Base-by-base conservation (phyloP, 2,329 filamentous ascomycete species). In the Catunica adiposa region DNA sequence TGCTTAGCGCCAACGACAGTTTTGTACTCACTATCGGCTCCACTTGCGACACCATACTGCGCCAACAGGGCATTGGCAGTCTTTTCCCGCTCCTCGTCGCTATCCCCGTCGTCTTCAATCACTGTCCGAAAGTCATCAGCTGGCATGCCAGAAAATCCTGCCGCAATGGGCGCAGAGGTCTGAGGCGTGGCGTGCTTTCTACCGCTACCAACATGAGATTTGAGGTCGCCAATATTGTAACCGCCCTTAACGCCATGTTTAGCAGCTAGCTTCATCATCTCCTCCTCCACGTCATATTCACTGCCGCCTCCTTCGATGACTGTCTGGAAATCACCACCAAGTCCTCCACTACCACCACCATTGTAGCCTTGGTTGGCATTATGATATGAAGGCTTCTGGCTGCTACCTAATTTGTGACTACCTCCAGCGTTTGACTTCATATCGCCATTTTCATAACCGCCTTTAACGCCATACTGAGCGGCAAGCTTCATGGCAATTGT, bases 1-100 rank as follows among this genome's bases (percentile, higher is more conserved):
- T 55, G 54, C 22, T 47, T 54, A 11, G 34, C 25, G 26, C 40
- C 29, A 31, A 44, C 37, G 5, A 53, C 31, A n/a, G 37, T 52
- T 15, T 47, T 14, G 37, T 17, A 52, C 29, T 52, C 48, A 8
- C 15, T n/a, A 23, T 20, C 37, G 40, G 11, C 40, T 25, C 52
- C 52, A 14, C 22, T 48, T 8, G 17, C 2, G 11, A 52, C 22
- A n/a, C 17, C 17, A 22, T 38, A 52, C 50, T 52, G 29, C 11
- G 50, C 50, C 6, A 29, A 22, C 9, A 52, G 20, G 9, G 26
- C 29, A 23, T 26, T 29, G 11, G 50, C 50, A 1, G n/a, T 17
- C 17, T 15, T 6, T 23, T 52, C 50, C 22, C 50, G 50, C 17
- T 52, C 50, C 23, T 52, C 50, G 11, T 52, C 50, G 34, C 29